These are phyloP conservation scores for Cnidoscolus chayamansa DNA, from an alignment of 441 rosid genomes.

Conservation along the genomic window DNA sequence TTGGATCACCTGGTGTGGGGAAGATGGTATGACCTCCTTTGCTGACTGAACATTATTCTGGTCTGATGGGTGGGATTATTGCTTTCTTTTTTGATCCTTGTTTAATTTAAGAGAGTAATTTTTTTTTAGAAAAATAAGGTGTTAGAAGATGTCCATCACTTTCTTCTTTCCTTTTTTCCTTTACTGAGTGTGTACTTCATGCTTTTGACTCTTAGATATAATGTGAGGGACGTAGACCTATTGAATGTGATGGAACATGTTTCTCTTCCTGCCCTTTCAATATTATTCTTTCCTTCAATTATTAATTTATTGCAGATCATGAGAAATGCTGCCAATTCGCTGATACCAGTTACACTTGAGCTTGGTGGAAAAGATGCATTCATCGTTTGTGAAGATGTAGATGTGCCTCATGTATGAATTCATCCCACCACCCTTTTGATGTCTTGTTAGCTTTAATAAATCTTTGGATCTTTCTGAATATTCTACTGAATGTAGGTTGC, in stretches of 20 bases:
- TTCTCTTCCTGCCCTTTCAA: not conserved
- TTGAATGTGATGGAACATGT: not conserved
- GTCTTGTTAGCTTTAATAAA: slow-evolving; percentile 11
- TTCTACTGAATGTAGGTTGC: slow-evolving; percentile 63
- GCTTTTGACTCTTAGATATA: too few species aligned
- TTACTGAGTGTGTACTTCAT: too few species aligned
- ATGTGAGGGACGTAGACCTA: too few species aligned
- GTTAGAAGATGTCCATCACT: not conserved
- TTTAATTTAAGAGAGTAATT: not conserved
- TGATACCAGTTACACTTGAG: slow-evolving; percentile 91
- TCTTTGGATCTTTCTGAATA: slow-evolving; percentile 3
- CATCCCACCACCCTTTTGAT: slow-evolving; percentile 13
- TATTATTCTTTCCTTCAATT: slow-evolving; percentile 4
- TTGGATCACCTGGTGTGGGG: slow-evolving; percentile 96
- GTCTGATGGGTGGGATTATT: not conserved
- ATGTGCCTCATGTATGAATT: slow-evolving; percentile 66
- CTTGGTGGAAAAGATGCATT: slow-evolving; percentile 99
- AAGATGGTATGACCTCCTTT: slow-evolving; percentile 58
- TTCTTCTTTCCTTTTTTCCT: not conserved
- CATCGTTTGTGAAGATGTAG: slow-evolving; percentile 85
- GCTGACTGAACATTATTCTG: slow-evolving; percentile 5
- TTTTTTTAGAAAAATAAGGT: not conserved
- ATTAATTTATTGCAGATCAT: slow-evolving; percentile 56
- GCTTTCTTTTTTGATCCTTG: not conserved
- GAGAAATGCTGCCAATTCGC: slow-evolving; percentile 79